Evolutionary conservation across 805 yeast genomes (phyloP).

Genomic region (Metahyphopichia silvanorum): DNA sequence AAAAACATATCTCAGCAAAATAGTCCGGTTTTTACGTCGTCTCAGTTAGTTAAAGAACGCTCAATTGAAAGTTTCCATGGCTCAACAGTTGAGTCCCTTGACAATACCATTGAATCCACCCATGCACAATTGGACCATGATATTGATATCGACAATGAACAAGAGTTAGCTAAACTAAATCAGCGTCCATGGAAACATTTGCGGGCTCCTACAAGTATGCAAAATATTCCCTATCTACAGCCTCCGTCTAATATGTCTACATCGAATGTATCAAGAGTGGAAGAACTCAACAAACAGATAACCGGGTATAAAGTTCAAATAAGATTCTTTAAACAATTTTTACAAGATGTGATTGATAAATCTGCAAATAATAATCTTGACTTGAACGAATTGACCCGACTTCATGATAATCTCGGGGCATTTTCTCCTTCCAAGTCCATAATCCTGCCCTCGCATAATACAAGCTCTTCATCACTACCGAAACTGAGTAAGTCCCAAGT

Average conservation of each 20-base stretch:
- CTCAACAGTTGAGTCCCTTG: slow-evolving; percentile 6
- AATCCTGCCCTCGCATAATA: too few species aligned
- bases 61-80: slow-evolving; percentile 2
- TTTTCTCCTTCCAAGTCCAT: background rate
- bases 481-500: slow-evolving; percentile 4
- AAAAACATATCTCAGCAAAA: background rate
- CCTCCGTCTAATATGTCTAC: slow-evolving; percentile 2
- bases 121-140: slow-evolving; percentile 20
- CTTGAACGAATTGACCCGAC: slow-evolving; percentile 1
- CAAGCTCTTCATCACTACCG: too few species aligned
- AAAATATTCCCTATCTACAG: background rate
- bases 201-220: slow-evolving; percentile 7
- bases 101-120: slow-evolving; percentile 16
- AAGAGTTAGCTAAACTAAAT: slow-evolving; percentile 5
- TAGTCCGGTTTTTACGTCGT: background rate
- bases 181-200: slow-evolving; percentile 1
- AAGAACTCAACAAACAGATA: slow-evolving; percentile 30
- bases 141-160: slow-evolving; percentile 11
- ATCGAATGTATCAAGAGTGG: slow-evolving; percentile 18
- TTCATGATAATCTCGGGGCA: slow-evolving; percentile 1
- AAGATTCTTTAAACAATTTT: slow-evolving; percentile 36
- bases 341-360: slow-evolving; percentile 32
- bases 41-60: background rate
- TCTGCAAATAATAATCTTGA: slow-evolving; percentile 4
- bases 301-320: slow-evolving; percentile 37